phyloP scores from a whole-genome alignment of 768 basidiomycete species.

The Suillus bovinus region DNA sequence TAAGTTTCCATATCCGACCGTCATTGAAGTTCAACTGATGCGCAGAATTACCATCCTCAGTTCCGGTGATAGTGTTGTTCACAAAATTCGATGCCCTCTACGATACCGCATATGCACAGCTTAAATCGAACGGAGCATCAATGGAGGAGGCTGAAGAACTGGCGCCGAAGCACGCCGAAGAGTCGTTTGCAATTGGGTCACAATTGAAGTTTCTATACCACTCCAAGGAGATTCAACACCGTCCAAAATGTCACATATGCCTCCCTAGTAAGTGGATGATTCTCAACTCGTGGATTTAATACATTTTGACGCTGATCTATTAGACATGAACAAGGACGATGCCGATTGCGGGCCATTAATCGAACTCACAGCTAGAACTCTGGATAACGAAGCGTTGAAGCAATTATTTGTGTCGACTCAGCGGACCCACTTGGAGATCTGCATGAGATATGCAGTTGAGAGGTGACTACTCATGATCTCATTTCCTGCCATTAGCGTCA shows the following conservation, averaged over 20 bases:
- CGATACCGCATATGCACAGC: slow-evolving; percentile 17
- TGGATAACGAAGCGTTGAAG: neutral
- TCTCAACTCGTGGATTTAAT: neutral
- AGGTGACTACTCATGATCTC: neutral
- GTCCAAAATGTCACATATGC: neutral
- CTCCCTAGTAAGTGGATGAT: neutral
- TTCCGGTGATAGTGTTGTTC: slow-evolving; percentile 40
- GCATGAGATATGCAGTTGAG: neutral
- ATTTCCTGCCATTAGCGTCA: neutral
- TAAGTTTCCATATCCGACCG: neutral
- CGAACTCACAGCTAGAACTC: neutral
- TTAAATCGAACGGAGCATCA: slow-evolving; percentile 13
- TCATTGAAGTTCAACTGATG: neutral
- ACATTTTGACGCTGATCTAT: neutral
- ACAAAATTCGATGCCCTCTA: slow-evolving; percentile 38
- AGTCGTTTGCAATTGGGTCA: neutral
- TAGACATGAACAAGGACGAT: neutral
- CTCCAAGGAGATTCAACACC: neutral
- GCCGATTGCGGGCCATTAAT: neutral
- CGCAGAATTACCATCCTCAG: slow-evolving; percentile 17
- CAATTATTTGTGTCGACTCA: neutral
- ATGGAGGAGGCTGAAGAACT: neutral
- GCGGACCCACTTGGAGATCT: neutral
- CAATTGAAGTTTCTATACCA: neutral
- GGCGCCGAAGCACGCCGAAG: neutral